Evolutionary conservation across 1,139 yeast genomes (phyloP), one percentile per base, ranked within the genome.

Genomic region (Pneumocystis murina): DNA sequence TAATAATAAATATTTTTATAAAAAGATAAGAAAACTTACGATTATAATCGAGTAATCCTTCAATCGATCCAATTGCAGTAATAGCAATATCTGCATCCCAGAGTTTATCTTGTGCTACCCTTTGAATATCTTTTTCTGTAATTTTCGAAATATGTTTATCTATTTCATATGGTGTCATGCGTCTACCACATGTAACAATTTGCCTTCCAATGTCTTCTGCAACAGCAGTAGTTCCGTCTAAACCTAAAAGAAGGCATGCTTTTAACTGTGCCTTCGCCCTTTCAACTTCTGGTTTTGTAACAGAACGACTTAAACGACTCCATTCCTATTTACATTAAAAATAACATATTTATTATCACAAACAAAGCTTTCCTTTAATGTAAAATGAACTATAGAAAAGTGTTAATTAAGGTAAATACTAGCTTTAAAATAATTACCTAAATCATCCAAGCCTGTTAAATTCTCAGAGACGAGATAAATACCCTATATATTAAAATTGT

Each of bases 171-270:
- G 98, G 97, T 17, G 94, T 81, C 70, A 89, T 80, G 72, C 97
- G 83, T 71, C 81, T 84, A 55, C 98, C 98, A 2, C 97, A 91
- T 64, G 96, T 91, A 62, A 92, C 95, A 67, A 92, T 80, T 75
- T 94, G 98, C 74, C 98, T 85, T 55, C 98, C 98, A 70, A 94
- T 89, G 75, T 92, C 98, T 75, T 92, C 99, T 41, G 97, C 97
- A 66, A 91, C 85, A 3, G 97, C 94, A 5, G 97, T 90, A 28
- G 96, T 85, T 67, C 96, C 97, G 74, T 94, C 99, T 64, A 92
- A 79, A 14, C 96, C 88, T 66, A 92, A 79, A 63, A 92, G 80
- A 64, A 92, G 79, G 0, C 96, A 87, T 0, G 98, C 98, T 76
- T 91, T 91, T 68, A 92, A 80, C 75, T 91, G 97, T 1, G 97